Evolutionary conservation across 352 stramenopile genomes (phyloP).

Genomic region (Halophytophthora polymorphica): DNA sequence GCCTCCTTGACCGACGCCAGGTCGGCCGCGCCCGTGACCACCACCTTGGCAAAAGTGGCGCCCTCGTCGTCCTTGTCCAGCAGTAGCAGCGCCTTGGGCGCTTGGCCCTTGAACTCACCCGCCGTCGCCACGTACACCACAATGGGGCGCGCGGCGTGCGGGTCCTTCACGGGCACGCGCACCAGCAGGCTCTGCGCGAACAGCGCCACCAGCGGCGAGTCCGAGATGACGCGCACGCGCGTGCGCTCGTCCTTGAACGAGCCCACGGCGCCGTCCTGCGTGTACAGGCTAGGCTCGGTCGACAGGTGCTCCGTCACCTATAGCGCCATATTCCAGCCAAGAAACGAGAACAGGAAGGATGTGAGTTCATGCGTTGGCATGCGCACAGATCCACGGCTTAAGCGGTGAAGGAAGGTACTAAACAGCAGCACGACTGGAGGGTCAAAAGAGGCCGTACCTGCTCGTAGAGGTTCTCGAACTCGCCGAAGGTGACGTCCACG

Average conservation of each 20-base stretch:
- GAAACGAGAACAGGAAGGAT: conserved; percentile 5
- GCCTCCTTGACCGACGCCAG: conserved; percentile 52
- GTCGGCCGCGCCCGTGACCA: conserved; percentile 57
- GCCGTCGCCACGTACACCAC: conserved; percentile 68
- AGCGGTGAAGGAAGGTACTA: too few species aligned
- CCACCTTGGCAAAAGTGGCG: conserved; percentile 63
- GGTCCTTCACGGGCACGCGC: conserved; percentile 60
- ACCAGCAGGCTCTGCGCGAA: conserved; percentile 73
- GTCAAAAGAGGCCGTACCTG: too few species aligned
- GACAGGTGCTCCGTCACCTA: conserved; percentile 71
- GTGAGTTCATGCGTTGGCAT: too few species aligned
- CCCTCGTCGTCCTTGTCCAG: conserved; percentile 68
- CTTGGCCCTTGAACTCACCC: conserved; percentile 58
- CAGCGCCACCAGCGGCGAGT: conserved; percentile 68
- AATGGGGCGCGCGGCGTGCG: conserved; percentile 68
- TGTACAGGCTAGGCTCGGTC: conserved; percentile 51
- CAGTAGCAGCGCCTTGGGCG: conserved; percentile 55
- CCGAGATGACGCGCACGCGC: conserved; percentile 74
- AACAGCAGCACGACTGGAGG: too few species aligned
- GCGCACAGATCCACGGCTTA: too few species aligned
- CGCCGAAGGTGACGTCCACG: conserved; percentile 58
- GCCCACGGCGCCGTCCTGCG: conserved; percentile 73
- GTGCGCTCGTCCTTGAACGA: conserved; percentile 75
- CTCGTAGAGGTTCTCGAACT: conserved; percentile 69
- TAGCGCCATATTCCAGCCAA: neutral